A percentile compares a stretch with the other conserved stretches of the same genome.
Conservation (phyloP, 208 protist genomes). For the Trypanosoma avium region DNA sequence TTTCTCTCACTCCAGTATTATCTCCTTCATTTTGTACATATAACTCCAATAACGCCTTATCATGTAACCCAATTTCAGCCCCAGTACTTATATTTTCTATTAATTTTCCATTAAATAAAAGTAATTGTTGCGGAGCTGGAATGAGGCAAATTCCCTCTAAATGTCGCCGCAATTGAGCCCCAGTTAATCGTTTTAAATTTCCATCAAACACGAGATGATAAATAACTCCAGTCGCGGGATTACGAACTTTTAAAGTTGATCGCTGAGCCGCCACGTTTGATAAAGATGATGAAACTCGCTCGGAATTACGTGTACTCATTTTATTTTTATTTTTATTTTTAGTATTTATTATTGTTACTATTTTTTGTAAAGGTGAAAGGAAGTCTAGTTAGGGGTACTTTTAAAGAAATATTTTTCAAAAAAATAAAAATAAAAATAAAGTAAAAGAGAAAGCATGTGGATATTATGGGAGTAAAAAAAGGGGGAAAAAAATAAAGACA, state of each 20-base stretch:
- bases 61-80: conserved; percentile 16
- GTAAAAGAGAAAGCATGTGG: too few species aligned
- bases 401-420: too few species aligned
- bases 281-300: too few species aligned
- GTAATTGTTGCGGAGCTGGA: conserved; percentile 29
- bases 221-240: conserved; percentile 39
- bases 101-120: conserved; percentile 22
- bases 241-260: conserved; percentile 44
- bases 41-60: conserved; percentile 18
- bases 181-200: conserved; percentile 40
- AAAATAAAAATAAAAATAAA: too few species aligned
- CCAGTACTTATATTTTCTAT: conserved; percentile 13
- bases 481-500: too few species aligned
- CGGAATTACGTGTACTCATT: too few species aligned
- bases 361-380: too few species aligned
- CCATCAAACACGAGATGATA: conserved; percentile 74
- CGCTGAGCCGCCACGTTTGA: neutral
- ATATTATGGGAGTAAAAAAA: too few species aligned
- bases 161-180: conserved; percentile 39
- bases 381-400: too few species aligned
- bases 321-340: too few species aligned
- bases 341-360: too few species aligned
- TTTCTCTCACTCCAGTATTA: neutral
- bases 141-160: conserved; percentile 51
- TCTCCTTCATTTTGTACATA: neutral